Evolutionary conservation across 192 early-diverging fungal species (phyloP), one percentile per base, ranked within the genome.

Genomic region (Globomyces pollinis-pini): DNA sequence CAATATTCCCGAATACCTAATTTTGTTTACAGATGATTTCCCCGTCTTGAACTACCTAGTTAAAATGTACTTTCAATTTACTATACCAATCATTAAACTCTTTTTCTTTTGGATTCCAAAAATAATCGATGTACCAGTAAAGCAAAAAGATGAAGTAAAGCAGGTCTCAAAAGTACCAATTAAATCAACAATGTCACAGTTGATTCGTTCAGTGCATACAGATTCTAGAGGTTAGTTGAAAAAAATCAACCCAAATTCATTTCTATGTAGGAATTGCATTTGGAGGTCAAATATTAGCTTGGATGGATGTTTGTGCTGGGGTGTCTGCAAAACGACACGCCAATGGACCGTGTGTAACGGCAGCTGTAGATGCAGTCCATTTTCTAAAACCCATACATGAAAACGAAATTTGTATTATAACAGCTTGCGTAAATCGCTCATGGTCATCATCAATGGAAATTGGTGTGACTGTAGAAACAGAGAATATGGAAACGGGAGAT

Each of bases 401-500:
- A 1, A 77, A 84, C 30, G 78, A 87, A 50, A 76, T 87, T 54
- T 55, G 79, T n/a, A 77, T 73, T 8, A 67, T 87, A 26, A 76
- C 76, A 41, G 83, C 85, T 12, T 65, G 59, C n/a, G 80, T 87
- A 21, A 88, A 88, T 42, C 70, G 74, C 43, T 69, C 79, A 0
- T 88, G 86, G 86, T 78, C 77, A 23, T 83, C 82, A 0, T 85
- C 82, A 1, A 86, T 88, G 84, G 86, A 88, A 64, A 67, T 79
- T 26, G 84, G 75, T 1, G 84, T 87, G n/a, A 71, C 77, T 33
- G 85, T 88, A 16, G 83, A 85, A 49, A 74, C 83, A 4, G 86
- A 88, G 59, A 72, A 82, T 16, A 67, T 81, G 3, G 54, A 80
- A 12, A 66, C 85, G 1, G 75, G 79, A n/a, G 66, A 67, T 2